phyloP scores from a whole-genome alignment of 2,329 filamentous ascomycete genomes.

The Paramyrothecium roridum region DNA sequence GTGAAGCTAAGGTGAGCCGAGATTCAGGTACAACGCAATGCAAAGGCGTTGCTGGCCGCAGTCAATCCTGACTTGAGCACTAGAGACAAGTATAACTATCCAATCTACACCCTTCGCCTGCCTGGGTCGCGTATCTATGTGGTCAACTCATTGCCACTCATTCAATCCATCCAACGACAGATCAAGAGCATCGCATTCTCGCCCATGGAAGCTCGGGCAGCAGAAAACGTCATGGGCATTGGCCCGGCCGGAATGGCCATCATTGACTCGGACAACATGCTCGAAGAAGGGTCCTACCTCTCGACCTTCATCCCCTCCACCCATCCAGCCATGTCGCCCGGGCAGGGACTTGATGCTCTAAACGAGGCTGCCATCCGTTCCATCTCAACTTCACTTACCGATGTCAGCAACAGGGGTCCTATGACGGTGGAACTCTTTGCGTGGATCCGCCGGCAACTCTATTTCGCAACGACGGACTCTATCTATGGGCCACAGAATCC shows the following conservation, averaged over 20 bases:
- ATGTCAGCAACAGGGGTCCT: background rate
- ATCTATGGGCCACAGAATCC: background rate
- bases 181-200: background rate
- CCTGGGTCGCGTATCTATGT: background rate
- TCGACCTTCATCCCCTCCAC: background rate
- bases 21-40: no score
- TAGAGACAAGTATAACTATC: background rate
- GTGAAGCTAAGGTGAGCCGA: background rate
- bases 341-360: background rate
- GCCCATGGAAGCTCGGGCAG: background rate
- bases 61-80: no score
- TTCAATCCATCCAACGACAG: background rate
- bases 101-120: background rate
- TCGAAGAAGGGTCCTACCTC: background rate
- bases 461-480: background rate
- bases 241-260: background rate
- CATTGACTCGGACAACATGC: background rate
- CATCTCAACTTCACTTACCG: background rate
- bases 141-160: background rate
- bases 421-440: background rate
- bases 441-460: background rate
- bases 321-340: background rate
- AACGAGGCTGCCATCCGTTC: background rate
- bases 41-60: no score
- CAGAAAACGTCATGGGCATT: background rate